These are phyloP conservation scores for Castanea sativa DNA, from an alignment of 306 rosid species.

Conservation along the genomic window DNA sequence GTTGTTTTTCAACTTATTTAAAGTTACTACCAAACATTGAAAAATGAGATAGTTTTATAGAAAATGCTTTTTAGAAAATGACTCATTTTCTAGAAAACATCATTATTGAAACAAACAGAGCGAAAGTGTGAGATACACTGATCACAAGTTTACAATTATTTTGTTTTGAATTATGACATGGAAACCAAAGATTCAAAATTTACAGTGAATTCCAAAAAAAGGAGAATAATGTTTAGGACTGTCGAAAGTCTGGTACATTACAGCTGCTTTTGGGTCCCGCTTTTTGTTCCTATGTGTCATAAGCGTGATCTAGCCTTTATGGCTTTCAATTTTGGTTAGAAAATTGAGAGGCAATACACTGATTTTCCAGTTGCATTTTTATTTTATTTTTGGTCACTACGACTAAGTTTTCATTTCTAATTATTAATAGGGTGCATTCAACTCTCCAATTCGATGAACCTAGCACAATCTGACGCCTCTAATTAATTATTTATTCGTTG, in stretches of 20 bases:
- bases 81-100: too few species aligned
- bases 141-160: not conserved
- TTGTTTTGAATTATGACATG: not conserved
- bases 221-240: constrained; percentile 17
- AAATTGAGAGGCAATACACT: constrained; percentile 1
- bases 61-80: too few species aligned
- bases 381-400: not conserved
- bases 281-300: constrained; percentile 30
- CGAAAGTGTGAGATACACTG: not conserved
- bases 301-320: constrained; percentile 31
- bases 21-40: too few species aligned
- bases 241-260: constrained; percentile 51
- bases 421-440: too few species aligned
- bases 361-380: constrained; percentile 8
- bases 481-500: too few species aligned
- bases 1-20: too few species aligned
- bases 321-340: constrained; percentile 54
- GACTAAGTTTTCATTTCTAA: too few species aligned
- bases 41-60: too few species aligned
- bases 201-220: not conserved
- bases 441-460: too few species aligned
- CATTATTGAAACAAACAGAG: too few species aligned
- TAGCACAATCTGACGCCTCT: too few species aligned
- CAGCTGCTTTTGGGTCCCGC: constrained; percentile 56
- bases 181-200: not conserved